phyloP scores from a whole-genome alignment of 2,329 filamentous ascomycete genomes.

The Helminthosporium solani region DNA sequence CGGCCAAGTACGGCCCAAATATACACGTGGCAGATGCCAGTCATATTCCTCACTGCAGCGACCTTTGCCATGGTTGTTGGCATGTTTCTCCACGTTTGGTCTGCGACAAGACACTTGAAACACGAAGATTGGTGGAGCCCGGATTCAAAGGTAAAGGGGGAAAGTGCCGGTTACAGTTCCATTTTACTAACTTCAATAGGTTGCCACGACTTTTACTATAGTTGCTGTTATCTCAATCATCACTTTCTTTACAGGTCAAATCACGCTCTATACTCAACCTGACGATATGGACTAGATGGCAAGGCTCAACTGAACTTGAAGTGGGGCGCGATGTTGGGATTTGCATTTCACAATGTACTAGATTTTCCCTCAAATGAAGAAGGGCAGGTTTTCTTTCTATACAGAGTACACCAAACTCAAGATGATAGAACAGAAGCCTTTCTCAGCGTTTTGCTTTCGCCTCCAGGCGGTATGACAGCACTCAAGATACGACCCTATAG shows the following conservation, averaged over 20 bases:
- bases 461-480: too few relatives aligned
- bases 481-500: too few relatives aligned
- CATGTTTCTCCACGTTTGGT: conserved; percentile 44
- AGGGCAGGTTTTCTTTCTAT: too few relatives aligned
- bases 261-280: conserved; percentile 15
- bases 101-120: conserved; percentile 27
- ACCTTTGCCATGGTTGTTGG: conserved; percentile 42
- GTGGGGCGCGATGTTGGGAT: too few relatives aligned
- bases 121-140: conserved; percentile 32
- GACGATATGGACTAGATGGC: background rate
- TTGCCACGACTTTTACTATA: conserved; percentile 23
- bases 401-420: too few relatives aligned
- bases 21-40: conserved; percentile 43
- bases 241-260: conserved; percentile 22
- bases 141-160: conserved; percentile 35
- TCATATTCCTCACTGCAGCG: conserved; percentile 38
- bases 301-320: background rate
- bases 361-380: too few relatives aligned
- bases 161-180: background rate
- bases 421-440: too few relatives aligned
- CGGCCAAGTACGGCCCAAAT: conserved; percentile 32
- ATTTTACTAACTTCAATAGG: conserved; percentile 9
- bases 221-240: conserved; percentile 18
- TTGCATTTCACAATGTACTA: too few relatives aligned
- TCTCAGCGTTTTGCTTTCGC: too few relatives aligned